phyloP scores from a whole-genome alignment of 768 basidiomycete species.

The Leccinum obscurum region DNA sequence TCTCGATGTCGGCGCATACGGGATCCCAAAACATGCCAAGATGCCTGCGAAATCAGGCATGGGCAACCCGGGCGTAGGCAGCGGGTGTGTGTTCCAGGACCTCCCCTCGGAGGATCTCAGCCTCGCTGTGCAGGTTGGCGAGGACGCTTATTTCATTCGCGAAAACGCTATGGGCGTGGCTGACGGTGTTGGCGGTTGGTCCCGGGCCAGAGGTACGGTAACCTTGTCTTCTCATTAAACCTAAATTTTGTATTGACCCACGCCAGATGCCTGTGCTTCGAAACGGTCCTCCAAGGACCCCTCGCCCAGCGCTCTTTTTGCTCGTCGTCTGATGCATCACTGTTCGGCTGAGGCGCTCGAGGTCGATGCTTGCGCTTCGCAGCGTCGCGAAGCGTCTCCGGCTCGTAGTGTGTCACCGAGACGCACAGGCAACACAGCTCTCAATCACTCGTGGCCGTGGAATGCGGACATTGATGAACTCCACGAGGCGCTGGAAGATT shows the following conservation, averaged over 20 bases:
- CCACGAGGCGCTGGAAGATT: conserved; percentile 41
- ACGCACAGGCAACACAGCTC: conserved; percentile 32
- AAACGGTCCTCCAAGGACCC: conserved; percentile 38
- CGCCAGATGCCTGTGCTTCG: conserved; percentile 22
- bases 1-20: conserved; percentile 81
- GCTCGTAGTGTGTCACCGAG: conserved; percentile 46
- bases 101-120: conserved; percentile 35
- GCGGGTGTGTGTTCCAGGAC: conserved; percentile 32
- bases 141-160: conserved; percentile 86
- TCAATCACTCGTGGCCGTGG: conserved; percentile 33
- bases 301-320: conserved; percentile 59
- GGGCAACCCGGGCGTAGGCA: conserved; percentile 12
- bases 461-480: conserved; percentile 42
- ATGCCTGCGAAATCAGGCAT: conserved; percentile 32
- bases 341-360: conserved; percentile 58
- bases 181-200: conserved; percentile 95
- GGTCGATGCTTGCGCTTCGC: conserved; percentile 8
- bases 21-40: conserved; percentile 65
- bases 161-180: conserved; percentile 91
- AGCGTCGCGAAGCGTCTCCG: conserved; percentile 35
- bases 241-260: conserved; percentile 7
- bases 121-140: conserved; percentile 80
- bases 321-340: conserved; percentile 82
- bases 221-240: conserved; percentile 4
- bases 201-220: conserved; percentile 40